phyloP scores from a whole-genome alignment of 257 asterid genomes.

The Anisodus tanguticus region DNA sequence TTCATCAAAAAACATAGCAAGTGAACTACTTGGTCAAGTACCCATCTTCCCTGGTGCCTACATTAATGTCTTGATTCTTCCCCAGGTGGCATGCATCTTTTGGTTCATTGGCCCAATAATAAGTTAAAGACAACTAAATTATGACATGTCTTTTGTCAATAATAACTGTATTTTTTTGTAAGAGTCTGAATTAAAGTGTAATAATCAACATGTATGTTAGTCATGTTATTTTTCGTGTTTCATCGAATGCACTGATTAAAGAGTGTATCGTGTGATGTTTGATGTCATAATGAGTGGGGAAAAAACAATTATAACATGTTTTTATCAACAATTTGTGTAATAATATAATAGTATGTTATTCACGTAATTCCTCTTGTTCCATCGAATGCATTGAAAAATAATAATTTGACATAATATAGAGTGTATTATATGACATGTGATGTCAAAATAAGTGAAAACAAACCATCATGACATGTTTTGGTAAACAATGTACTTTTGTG shows the following conservation, averaged over 20 bases:
- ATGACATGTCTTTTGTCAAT: constrained; percentile 5
- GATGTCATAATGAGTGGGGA: neutral
- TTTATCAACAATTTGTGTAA: neutral
- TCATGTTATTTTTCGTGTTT: neutral
- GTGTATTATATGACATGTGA: neutral
- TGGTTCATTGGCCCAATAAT: constrained; percentile 19
- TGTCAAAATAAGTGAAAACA: neutral
- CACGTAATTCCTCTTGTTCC: neutral
- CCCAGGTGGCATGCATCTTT: neutral
- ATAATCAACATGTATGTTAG: neutral
- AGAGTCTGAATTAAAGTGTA: neutral
- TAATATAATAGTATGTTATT: neutral
- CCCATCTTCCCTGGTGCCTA: constrained; percentile 41
- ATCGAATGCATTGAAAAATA: neutral
- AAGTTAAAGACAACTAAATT: neutral
- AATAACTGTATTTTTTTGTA: neutral
- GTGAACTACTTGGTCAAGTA: constrained; percentile 45
- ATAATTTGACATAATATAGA: neutral
- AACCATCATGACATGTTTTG: neutral
- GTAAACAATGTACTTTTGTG: neutral
- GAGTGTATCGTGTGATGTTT: neutral
- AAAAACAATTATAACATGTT: neutral
- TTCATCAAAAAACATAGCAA: constrained; percentile 49
- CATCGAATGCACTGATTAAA: neutral
- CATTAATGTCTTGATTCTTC: constrained; percentile 46